Percentiles rank a stretch among this genome's conserved stretches.
phyloP scores from a whole-genome alignment of 805 yeast genomes.

The Candida rishiriensis region DNA sequence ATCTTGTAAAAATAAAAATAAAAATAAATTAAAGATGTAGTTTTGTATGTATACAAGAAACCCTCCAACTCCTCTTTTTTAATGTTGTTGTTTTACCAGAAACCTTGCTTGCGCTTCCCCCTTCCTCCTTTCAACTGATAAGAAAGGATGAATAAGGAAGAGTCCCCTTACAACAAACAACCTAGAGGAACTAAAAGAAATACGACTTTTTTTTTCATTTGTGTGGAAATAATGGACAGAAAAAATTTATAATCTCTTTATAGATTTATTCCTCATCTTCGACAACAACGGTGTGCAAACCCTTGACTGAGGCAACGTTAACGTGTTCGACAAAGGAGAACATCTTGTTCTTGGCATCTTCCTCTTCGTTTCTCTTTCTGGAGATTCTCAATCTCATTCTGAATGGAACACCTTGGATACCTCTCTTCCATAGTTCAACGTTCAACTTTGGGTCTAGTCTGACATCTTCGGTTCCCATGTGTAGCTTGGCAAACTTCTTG shows the following conservation, averaged over 20 bases:
- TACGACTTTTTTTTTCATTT: background rate
- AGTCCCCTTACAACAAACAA: too few species aligned
- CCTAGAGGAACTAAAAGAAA: too few species aligned
- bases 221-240: background rate
- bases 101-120: too few species aligned
- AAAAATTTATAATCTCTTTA: background rate
- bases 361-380: slow-evolving; percentile 97
- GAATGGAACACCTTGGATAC: slow-evolving; percentile 98
- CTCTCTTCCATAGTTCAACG: slow-evolving; percentile 99
- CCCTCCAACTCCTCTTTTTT: too few species aligned
- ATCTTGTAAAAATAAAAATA: too few species aligned
- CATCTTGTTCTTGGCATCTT: slow-evolving; percentile 96
- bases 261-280: slow-evolving; percentile 51
- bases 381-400: slow-evolving; percentile 98
- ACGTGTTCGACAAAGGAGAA: slow-evolving; percentile 98
- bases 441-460: slow-evolving; percentile 98
- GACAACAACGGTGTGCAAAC: slow-evolving; percentile 96
- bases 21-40: too few species aligned
- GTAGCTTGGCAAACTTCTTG: slow-evolving; percentile 96
- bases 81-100: too few species aligned
- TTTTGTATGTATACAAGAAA: too few species aligned
- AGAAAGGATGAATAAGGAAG: too few species aligned
- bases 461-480: slow-evolving; percentile 99
- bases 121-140: too few species aligned
- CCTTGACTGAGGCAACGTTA: slow-evolving; percentile 90